Percentiles rank a stretch among this genome's conserved stretches.
Evolutionary conservation across 108 stramenopile species (phyloP).

Genomic region (Conticribra weissflogii): DNA sequence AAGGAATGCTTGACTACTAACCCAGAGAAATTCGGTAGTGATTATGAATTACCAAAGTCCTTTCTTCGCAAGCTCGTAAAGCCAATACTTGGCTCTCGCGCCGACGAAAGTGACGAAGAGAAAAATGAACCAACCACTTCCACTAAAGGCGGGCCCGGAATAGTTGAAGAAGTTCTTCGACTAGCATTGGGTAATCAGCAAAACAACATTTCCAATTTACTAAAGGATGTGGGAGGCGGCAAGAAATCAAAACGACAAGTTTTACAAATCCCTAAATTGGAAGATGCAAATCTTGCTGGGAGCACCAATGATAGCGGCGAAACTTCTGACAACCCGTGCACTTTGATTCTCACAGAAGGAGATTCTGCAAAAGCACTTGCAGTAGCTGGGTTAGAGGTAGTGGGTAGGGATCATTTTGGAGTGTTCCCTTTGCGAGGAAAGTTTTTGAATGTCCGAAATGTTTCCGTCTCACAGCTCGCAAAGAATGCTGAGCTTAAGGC

Average conservation of each 20-base stretch:
- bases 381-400: conserved; percentile 94
- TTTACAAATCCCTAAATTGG: conserved; percentile 86
- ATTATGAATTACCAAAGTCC: conserved; percentile 46
- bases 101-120: conserved; percentile 15
- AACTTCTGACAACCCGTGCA: conserved; percentile 54
- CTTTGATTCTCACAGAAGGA: conserved; percentile 98
- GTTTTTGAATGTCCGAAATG: conserved; percentile 96
- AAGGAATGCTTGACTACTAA: conserved; percentile 95
- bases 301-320: conserved; percentile 42
- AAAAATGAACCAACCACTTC: not conserved
- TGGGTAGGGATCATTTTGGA: conserved; percentile 94
- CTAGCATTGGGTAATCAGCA: conserved; percentile 66
- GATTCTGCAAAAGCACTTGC: conserved; percentile 99
- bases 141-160: conserved; percentile 69
- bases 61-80: conserved; percentile 63
- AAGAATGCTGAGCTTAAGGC: conserved; percentile 96
- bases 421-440: conserved; percentile 99
- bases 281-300: conserved; percentile 94
- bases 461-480: conserved; percentile 77
- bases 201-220: conserved; percentile 52
- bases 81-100: conserved; percentile 28
- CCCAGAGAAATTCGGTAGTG: conserved; percentile 84
- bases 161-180: conserved; percentile 70
- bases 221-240: conserved; percentile 64
- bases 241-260: conserved; percentile 68